Base-by-base conservation (phyloP, 768 basidiomycete genomes). In the Auricularia heimuer region DNA sequence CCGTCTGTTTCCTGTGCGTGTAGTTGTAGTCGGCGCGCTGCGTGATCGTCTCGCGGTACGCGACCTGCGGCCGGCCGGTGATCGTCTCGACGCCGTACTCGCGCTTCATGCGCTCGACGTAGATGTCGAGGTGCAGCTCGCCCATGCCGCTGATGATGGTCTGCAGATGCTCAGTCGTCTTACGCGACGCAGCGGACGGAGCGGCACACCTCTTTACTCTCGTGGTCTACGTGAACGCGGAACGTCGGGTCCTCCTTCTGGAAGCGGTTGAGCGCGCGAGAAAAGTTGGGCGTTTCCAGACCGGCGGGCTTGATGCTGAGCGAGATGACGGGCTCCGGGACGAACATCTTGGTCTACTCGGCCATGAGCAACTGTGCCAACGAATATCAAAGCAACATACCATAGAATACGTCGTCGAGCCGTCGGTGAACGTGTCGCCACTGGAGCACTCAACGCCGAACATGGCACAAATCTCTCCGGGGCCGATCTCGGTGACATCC, bases 91-190 rank as follows among this genome's bases (percentile, higher is more conserved):
- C 92, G 64, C 90, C 91, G 77, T 99, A 99, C 77, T 99, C 97
- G 63, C 97, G 90, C 70, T 87, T 88, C 94, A 99, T 98, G 47
- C 97, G 92, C 74, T 99, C 97, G 66, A 98, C 94, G 77, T 99
- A 98, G 72, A 99, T 96, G 72, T 99, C 97, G 29, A 99, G 84
- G 73, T 99, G 97, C 18, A 99, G 85, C 75, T 99, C 97, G 33
- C 97, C 97, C 97, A 99, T 99, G 24, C 97, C 97, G 36, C 95
- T 98, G 69, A 99, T 98, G 75, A 99, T 98, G 16, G 96, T 98
- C 92, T 94, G 68, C 18, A 51, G 21, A 29, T 29, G 29, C 29
- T 62, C 39, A 35, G 35, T 62, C 21, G 33, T 60, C 51, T 61
- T 51, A 33, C 34, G 47, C 11, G 62, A 65, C n/a, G 56, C 39